Evolutionary conservation across 495 filamentous ascomycete species (phyloP), one percentile per base, ranked within the genome.

Genomic region (Thermochaetoides thermophila): DNA sequence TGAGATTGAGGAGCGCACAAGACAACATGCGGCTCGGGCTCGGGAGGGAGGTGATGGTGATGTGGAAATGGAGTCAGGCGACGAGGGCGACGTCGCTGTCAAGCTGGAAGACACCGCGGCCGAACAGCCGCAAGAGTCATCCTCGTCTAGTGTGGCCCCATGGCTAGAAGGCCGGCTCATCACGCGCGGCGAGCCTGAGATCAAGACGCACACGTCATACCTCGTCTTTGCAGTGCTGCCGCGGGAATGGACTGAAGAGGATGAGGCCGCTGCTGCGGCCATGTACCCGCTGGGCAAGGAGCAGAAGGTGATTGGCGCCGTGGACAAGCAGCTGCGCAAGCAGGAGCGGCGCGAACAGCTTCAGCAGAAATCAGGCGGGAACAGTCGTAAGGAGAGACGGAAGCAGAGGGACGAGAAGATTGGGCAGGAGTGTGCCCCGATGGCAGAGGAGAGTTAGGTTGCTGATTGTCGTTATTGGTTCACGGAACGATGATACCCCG

Each of bases 151-250:
- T 16, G 31, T 28, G 16, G 11, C 42, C 1, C 49, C 53, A 9
- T 68, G 62, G 61, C 43, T 59, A 38, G 73, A 82, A 25, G 89
- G 89, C 4, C 71, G 74, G 13, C 42, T 95, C 34, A 64, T 80
- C 7, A 81, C 85, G 39, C 71, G 84, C 16, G 69, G 76, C 4
- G 89, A 96, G 58, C 64, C 74, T 1, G 86, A 99, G 57, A 55
- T 95, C 19, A 94, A 93, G 68, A 85, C 74, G 7, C 89, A 99
- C 56, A 99, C 89, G 0, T 84, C 76, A 9, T 99, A 96, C 54
- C 66, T 99, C 11, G 79, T 91, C 5, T 97, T 99, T 68, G 89
- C 91, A 1, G 59, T 89, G 4, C 57, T 99, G 33, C 91, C 91
- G 9, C 62, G 73, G 31, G 77, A 78, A 32, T 96, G 89, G 91